Percentiles rank a stretch among this genome's conserved stretches.
phyloP scores from a whole-genome alignment of 805 yeast species.

The Nakazawaea ambrosiae region DNA sequence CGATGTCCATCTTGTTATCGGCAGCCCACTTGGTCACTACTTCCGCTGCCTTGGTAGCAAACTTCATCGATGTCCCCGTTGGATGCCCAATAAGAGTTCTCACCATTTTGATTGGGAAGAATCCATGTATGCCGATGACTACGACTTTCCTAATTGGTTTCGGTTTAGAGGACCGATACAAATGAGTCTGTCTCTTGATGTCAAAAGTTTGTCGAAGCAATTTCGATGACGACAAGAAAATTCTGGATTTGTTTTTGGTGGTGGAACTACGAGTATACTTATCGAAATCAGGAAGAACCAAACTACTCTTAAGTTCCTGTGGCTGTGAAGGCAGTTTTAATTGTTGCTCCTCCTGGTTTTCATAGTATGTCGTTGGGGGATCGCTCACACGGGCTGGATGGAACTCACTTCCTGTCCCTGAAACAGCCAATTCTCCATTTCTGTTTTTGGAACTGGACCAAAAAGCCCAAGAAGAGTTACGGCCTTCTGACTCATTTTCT shows the following conservation, averaged over 20 bases:
- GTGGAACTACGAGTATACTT: conserved; percentile 21
- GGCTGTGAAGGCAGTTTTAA: conserved; percentile 1
- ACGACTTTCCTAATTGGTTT: conserved; percentile 43
- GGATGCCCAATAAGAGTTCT: conserved; percentile 86
- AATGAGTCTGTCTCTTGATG: conserved; percentile 22
- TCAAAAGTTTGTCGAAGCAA: conserved; percentile 11
- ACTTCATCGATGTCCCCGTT: conserved; percentile 80
- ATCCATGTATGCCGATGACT: conserved; percentile 93
- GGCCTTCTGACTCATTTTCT: conserved; percentile 14
- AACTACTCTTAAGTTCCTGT: background rate
- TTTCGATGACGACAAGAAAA: conserved; percentile 16
- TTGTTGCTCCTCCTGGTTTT: conserved; percentile 21
- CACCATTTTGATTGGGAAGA: conserved; percentile 80
- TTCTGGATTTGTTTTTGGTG: conserved; percentile 18
- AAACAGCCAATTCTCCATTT: conserved; percentile 20
- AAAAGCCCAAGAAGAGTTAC: conserved; percentile 23
- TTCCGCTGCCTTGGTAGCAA: conserved; percentile 74
- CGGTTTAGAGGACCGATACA: conserved; percentile 16
- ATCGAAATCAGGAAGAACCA: conserved; percentile 20
- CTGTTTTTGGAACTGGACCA: conserved; percentile 8
- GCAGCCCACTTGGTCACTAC: conserved; percentile 63
- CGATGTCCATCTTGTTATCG: conserved; percentile 28
- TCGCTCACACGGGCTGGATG: conserved; percentile 19
- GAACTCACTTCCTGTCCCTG: conserved; percentile 21
- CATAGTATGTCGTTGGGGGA: conserved; percentile 23